Conservation (phyloP, 2,329 filamentous ascomycete species). For the Pseudovirgaria hyperparasitica region DNA sequence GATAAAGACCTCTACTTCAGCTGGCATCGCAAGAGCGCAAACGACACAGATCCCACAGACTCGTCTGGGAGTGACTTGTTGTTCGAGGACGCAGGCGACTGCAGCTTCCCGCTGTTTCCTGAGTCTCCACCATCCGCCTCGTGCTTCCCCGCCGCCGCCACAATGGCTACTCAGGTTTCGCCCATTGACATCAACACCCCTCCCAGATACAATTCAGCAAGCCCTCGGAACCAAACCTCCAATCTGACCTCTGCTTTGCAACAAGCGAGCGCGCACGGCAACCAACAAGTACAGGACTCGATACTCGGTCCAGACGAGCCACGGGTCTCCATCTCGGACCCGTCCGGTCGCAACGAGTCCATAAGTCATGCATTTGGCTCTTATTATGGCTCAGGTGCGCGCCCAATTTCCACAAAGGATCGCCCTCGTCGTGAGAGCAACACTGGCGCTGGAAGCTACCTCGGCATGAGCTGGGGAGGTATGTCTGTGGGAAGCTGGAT, state of each 20-base stretch:
- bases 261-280: slow-evolving; percentile 24
- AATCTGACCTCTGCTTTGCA: slow-evolving; percentile 51
- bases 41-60: slow-evolving; percentile 14
- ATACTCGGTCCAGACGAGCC: slow-evolving; percentile 25
- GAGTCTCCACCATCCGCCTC: slow-evolving; percentile 14
- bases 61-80: slow-evolving; percentile 22
- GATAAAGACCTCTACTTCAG: slow-evolving; percentile 28
- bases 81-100: slow-evolving; percentile 29
- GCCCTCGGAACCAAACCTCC: slow-evolving; percentile 48
- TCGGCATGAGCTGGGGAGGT: slow-evolving; percentile 89
- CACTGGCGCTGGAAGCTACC: slow-evolving; percentile 47
- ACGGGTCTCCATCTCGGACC: slow-evolving; percentile 17
- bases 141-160: slow-evolving; percentile 13
- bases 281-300: slow-evolving; percentile 15
- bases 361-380: slow-evolving; percentile 32
- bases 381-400: slow-evolving; percentile 45
- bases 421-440: slow-evolving; percentile 45
- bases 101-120: slow-evolving; percentile 26
- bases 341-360: slow-evolving; percentile 40
- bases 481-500: slow-evolving; percentile 95
- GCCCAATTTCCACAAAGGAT: slow-evolving; percentile 48
- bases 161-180: slow-evolving; percentile 41
- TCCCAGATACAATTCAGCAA: slow-evolving; percentile 42
- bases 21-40: slow-evolving; percentile 30
- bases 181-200: slow-evolving; percentile 48